These are phyloP conservation scores for Ogataea thermomethanolica DNA, from an alignment of 805 yeast genomes.

Conservation along the genomic window DNA sequence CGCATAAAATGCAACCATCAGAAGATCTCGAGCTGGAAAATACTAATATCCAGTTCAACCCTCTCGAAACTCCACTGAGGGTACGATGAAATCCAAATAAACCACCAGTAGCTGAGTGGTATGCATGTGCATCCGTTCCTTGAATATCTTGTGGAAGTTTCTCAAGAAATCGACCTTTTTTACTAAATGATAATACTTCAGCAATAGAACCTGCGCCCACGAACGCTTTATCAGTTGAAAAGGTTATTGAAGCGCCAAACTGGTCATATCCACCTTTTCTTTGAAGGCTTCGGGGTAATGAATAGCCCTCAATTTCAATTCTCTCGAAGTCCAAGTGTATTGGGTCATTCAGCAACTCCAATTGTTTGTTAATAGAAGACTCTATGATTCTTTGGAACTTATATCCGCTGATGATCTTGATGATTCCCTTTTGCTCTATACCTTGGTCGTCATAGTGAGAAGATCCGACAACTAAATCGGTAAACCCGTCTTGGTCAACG, in stretches of 20 bases:
- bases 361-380: not conserved
- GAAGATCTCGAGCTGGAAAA: conserved; percentile 30
- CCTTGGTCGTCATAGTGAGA: conserved; percentile 30
- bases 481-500: conserved; percentile 36
- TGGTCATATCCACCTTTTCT: conserved; percentile 36
- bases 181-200: conserved; percentile 36
- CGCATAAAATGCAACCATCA: conserved; percentile 35
- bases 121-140: conserved; percentile 4
- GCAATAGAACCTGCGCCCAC: conserved; percentile 40
- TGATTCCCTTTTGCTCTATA: conserved; percentile 36
- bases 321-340: conserved; percentile 6
- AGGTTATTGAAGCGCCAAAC: conserved; percentile 37
- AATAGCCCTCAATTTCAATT: conserved; percentile 8
- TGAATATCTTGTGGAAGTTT: not conserved
- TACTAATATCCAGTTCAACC: conserved; percentile 29
- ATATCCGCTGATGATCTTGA: conserved; percentile 32
- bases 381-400: conserved; percentile 2
- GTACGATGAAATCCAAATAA: conserved; percentile 30
- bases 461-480: conserved; percentile 44
- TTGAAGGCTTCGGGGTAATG: conserved; percentile 19
- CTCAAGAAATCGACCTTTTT: conserved; percentile 5
- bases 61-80: conserved; percentile 19
- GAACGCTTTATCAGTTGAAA: conserved; percentile 27
- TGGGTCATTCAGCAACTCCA: not conserved
- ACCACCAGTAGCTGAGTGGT: conserved; percentile 22